Evolutionary conservation across 768 basidiomycete genomes (phyloP).

Genomic region (Termitomyces bulborhizus): DNA sequence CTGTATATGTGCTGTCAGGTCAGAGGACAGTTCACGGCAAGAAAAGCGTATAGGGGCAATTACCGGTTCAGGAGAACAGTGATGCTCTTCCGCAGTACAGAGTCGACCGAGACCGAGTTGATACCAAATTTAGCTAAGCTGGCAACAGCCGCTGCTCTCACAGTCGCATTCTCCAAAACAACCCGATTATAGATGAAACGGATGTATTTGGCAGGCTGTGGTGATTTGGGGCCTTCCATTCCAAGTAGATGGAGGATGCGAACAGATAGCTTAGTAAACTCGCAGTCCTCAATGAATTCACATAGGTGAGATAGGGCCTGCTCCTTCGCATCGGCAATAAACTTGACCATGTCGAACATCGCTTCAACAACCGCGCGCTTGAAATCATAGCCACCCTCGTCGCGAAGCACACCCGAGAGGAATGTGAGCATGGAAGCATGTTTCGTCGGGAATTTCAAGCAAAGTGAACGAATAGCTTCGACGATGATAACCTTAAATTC

Average conservation of each 20-base stretch:
- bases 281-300: conserved; percentile 99
- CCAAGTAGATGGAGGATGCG: conserved; percentile 94
- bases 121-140: conserved; percentile 97
- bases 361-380: conserved; percentile 99
- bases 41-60: conserved; percentile 13
- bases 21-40: background rate
- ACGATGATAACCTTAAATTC: conserved; percentile 99
- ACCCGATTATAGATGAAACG: conserved; percentile 99
- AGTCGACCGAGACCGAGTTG: conserved; percentile 72
- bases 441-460: conserved; percentile 97
- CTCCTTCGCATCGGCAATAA: conserved; percentile 92
- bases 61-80: conserved; percentile 81
- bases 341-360: conserved; percentile 99
- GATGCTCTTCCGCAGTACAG: conserved; percentile 76
- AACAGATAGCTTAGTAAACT: conserved; percentile 98
- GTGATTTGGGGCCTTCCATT: conserved; percentile 91
- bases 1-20: conserved; percentile 30
- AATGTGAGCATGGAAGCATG: conserved; percentile 96
- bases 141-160: conserved; percentile 92
- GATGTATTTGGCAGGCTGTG: conserved; percentile 98
- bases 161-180: conserved; percentile 95
- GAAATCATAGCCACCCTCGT: conserved; percentile 99
- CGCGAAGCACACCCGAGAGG: conserved; percentile 92
- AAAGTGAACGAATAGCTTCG: conserved; percentile 95
- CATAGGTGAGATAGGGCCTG: conserved; percentile 96